Percentiles rank a stretch among this genome's conserved stretches.
Conservation (phyloP, 192 early-diverging fungal species). For the Mortierella alpina region DNA sequence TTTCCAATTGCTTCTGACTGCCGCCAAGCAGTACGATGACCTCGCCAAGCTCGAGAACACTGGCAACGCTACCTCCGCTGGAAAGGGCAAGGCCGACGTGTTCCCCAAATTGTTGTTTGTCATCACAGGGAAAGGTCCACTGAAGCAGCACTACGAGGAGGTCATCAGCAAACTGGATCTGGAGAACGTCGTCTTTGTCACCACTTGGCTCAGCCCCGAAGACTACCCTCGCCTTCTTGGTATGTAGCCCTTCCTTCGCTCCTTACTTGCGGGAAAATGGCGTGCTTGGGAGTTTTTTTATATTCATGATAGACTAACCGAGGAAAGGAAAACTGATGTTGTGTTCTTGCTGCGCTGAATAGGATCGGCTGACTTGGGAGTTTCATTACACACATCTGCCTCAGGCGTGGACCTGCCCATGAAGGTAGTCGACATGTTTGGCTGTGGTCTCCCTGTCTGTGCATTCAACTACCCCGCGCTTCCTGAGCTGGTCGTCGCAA, state of each 20-base stretch:
- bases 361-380: slow-evolving; percentile 93
- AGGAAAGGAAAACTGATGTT: too few relatives aligned
- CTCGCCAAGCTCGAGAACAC: slow-evolving; percentile 24
- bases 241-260: slow-evolving; percentile 13
- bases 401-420: slow-evolving; percentile 97
- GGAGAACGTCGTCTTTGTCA: slow-evolving; percentile 71
- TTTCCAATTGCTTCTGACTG: slow-evolving; percentile 83
- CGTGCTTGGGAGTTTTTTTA: not conserved
- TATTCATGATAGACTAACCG: too few relatives aligned
- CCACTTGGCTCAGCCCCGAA: slow-evolving; percentile 82
- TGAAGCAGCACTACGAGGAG: slow-evolving; percentile 75
- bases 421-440: slow-evolving; percentile 99
- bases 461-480: slow-evolving; percentile 63
- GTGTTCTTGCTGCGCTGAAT: not conserved
- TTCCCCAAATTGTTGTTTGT: slow-evolving; percentile 79
- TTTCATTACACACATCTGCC: slow-evolving; percentile 94
- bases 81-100: not conserved
- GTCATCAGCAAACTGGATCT: slow-evolving; percentile 66
- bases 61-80: not conserved
- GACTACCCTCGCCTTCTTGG: slow-evolving; percentile 91
- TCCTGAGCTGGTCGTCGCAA: slow-evolving; percentile 35
- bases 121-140: slow-evolving; percentile 94
- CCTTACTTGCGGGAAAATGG: too few relatives aligned
- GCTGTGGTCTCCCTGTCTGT: slow-evolving; percentile 91
- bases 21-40: slow-evolving; percentile 68